Evolutionary conservation across 257 asterid species (phyloP), one percentile per base, ranked within the genome.

Genomic region (Cruciata laevipes): DNA sequence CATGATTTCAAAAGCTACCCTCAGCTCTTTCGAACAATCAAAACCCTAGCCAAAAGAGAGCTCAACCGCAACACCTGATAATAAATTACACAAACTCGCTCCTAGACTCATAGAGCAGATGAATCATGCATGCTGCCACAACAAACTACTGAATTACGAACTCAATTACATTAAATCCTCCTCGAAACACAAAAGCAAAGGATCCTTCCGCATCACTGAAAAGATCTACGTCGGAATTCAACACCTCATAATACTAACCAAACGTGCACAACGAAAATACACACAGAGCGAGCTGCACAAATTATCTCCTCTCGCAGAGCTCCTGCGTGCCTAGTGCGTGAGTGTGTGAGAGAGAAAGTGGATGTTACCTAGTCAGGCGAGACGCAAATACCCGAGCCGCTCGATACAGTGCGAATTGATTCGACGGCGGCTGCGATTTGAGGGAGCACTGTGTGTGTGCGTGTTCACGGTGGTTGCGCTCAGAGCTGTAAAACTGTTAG

Each of bases 41-140:
- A 66, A 66, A 66, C 61, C 70, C 70, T 66, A 49, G 61, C 70
- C 51, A 12, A 25, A 65, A 65, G 31, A 47, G 13, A 25, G 17
- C 32, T 10, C 61, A 66, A 31, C 57, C 47, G 12, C n/a, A 31
- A 27, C 18, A 30, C 47, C 61, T 49, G 61, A 11, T 30, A 49
- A 49, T 49, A 12, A 66, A 66, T 30, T 31, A 27, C n/a, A n/a
- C n/a, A 0, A 66, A 4, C 13, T 8, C 16, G 30, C 21, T 30
- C 37, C n/a, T 3, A 51, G 6, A 66, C n/a, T 51, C 49, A 66
- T n/a, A 51, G 4, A 30, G 20, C 42, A 30, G 7, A 49, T 51
- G 25, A 40, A 18, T 66, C 44, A 31, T 31, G 70, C 70, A 66
- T 49, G 49, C 70, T 66, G 38, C 31, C 7, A 27, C 32, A 25